phyloP scores from a whole-genome alignment of 1,139 yeast species.

The Protomyces gravidus region DNA sequence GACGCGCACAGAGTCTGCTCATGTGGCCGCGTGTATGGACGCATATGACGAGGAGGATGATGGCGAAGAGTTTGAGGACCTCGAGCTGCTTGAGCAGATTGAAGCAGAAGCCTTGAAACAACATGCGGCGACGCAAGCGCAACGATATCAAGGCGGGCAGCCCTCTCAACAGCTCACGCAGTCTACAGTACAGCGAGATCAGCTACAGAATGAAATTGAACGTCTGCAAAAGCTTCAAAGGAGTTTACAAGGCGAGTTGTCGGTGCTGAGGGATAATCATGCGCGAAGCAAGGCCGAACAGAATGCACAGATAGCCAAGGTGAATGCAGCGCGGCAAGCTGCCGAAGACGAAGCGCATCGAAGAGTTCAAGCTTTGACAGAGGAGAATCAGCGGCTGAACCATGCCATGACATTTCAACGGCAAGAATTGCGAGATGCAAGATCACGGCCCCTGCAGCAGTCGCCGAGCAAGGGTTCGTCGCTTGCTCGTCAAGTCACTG shows the following conservation, averaged over 20 bases:
- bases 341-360: not conserved
- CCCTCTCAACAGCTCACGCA: not conserved
- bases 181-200: not conserved
- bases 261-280: constrained; percentile 7
- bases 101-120: constrained; percentile 14
- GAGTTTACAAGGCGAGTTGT: constrained; percentile 19
- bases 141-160: not conserved
- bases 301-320: constrained; percentile 3
- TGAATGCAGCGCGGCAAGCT: not conserved
- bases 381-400: constrained; percentile 1
- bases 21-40: not conserved
- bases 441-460: not conserved
- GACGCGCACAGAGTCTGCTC: not conserved
- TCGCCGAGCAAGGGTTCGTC: not conserved
- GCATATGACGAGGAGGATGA: not conserved
- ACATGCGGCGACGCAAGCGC: constrained; percentile 17
- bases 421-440: constrained; percentile 20
- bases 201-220: not conserved
- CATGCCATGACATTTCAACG: constrained; percentile 16
- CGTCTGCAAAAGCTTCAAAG: not conserved
- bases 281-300: constrained; percentile 14
- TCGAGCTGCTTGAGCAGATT: constrained; percentile 15
- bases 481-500: not conserved
- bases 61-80: constrained; percentile 22
- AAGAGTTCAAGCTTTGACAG: not conserved